Base-by-base conservation (phyloP, 805 yeast species). In the Saccharomycopsis olivae region DNA sequence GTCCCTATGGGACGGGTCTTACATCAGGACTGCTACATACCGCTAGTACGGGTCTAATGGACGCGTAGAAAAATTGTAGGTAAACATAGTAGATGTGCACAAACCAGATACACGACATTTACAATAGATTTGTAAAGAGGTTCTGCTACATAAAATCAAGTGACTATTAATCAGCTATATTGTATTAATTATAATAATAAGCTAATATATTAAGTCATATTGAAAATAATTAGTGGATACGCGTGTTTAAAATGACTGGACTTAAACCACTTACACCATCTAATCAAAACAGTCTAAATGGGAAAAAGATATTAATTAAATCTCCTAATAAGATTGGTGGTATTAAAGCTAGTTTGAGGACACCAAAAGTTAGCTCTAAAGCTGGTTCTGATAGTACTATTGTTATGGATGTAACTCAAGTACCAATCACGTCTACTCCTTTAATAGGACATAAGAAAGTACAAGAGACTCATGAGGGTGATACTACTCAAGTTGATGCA, bases 381-480 rank as follows among this genome's bases (percentile, higher is more conserved):
- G 18, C 38, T 13, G n/a, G n/a, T n/a, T 39, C 43, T 2, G 47
- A 43, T 28, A 15, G 38, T 4, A 43, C 47, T 3, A 43, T 43
- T 18, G 44, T 40, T 38, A 20, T 43, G 21, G 47, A 43, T 10
- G 15, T 40, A 4, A 40, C 44, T 10, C 42, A 39, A 15, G 39
- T 29, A 23, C 44, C 47, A 18, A 36, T 39, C 20, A 40, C 47
- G 5, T 40, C 44, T 3, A 43, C 47, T 10, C 47, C 47, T 10
- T 8, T 39, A 4, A 21, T 29, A 11, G n/a, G n/a, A n/a, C n/a
- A n/a, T n/a, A n/a, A 6, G 17, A n/a, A 15, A 25, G 16, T 30
- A 19, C 15, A 18, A 27, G 13, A 27, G 19, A 25, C 25, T n/a
- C 30, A 35, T 15, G 19, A 33, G 3, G 19, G 29, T 14, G 25